Conservation (phyloP, 177 flowering plant genomes). For the Vitis hybrid region DNA sequence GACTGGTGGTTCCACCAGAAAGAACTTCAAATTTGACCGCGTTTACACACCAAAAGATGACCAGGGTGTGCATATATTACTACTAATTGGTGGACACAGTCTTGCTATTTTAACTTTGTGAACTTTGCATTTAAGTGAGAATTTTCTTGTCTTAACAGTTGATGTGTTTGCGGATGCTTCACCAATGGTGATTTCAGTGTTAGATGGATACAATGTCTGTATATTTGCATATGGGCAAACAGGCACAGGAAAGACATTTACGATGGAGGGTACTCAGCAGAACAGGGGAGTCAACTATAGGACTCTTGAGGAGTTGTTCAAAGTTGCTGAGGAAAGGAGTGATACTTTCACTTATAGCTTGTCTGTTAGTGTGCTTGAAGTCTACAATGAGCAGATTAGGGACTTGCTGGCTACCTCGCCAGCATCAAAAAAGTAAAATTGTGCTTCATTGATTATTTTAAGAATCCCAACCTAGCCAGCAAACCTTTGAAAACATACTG, state of each 20-base stretch:
- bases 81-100: not conserved
- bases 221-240: constrained; percentile 99
- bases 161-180: constrained; percentile 93
- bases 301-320: constrained; percentile 79
- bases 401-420: constrained; percentile 78
- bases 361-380: constrained; percentile 97
- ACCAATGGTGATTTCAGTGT: constrained; percentile 82
- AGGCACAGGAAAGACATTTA: constrained; percentile 97
- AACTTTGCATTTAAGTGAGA: constrained; percentile 2
- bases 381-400: constrained; percentile 94
- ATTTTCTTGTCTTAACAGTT: constrained; percentile 37
- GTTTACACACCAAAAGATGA: constrained; percentile 85
- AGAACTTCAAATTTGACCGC: constrained; percentile 79
- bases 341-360: constrained; percentile 66
- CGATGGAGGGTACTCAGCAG: constrained; percentile 90
- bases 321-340: constrained; percentile 63
- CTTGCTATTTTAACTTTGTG: not conserved
- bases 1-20: constrained; percentile 58
- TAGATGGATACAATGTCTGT: constrained; percentile 97
- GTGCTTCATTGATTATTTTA: not conserved
- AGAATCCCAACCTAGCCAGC: not conserved
- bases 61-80: constrained; percentile 57
- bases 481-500: constrained; percentile 4
- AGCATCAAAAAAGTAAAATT: constrained; percentile 67
- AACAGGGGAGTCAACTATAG: constrained; percentile 93